Evolutionary conservation across 2,329 filamentous ascomycete genomes (phyloP).

Genomic region (Sarocladium kiliense): DNA sequence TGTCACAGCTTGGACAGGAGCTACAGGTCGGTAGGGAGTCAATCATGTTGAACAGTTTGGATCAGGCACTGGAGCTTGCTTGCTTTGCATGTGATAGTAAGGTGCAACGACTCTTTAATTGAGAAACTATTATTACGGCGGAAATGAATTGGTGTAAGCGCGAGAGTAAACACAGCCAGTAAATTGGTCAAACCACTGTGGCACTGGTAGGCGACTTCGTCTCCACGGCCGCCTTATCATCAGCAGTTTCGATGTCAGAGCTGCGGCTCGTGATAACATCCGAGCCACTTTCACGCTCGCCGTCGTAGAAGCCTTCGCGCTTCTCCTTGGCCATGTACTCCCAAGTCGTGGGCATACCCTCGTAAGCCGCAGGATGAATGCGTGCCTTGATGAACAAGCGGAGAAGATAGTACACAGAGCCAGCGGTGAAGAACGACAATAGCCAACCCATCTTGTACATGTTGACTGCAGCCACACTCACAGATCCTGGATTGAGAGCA

Average conservation of each 20-base stretch:
- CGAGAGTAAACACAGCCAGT: background rate
- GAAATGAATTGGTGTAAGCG: background rate
- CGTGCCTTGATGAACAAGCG: conserved; percentile 16
- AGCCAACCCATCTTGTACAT: conserved; percentile 27
- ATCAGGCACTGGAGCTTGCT: too few species aligned
- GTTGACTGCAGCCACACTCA: conserved; percentile 18
- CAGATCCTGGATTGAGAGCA: conserved; percentile 18
- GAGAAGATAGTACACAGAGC: conserved; percentile 19
- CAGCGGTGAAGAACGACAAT: conserved; percentile 21
- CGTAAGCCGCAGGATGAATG: conserved; percentile 18
- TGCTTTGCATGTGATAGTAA: too few species aligned
- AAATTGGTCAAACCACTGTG: background rate
- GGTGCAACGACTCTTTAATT: too few species aligned
- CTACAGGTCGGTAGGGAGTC: too few species aligned
- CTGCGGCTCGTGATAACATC: background rate
- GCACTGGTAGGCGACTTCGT: background rate
- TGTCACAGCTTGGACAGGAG: too few species aligned
- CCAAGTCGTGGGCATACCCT: conserved; percentile 12
- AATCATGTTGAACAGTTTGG: too few species aligned
- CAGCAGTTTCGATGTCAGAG: background rate
- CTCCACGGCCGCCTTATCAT: background rate
- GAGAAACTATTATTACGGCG: too few species aligned
- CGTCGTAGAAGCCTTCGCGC: conserved; percentile 20
- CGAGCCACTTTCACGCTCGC: conserved; percentile 28
- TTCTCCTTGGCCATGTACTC: conserved; percentile 21